These are phyloP conservation scores for Penicillium paneum DNA, from an alignment of 2,329 filamentous ascomycete species.

Conservation along the genomic window DNA sequence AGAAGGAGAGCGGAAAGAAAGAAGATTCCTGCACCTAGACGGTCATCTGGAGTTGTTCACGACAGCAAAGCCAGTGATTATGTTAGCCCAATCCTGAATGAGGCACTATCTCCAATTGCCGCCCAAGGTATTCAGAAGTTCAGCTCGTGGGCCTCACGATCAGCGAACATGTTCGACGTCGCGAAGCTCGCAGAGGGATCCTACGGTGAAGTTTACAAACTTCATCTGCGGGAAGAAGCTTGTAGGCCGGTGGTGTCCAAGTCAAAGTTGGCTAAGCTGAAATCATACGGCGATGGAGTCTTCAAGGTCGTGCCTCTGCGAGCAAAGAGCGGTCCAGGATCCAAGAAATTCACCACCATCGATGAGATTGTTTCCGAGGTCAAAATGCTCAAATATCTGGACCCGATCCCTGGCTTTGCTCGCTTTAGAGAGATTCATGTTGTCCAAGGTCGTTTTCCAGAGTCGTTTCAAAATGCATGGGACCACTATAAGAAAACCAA, in stretches of 20 bases:
- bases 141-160: conserved; percentile 38
- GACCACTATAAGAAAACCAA: conserved; percentile 40
- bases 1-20: conserved; percentile 15
- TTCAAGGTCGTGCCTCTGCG: conserved; percentile 51
- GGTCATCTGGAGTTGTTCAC: conserved; percentile 34
- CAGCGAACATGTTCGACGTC: conserved; percentile 44
- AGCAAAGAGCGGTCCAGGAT: conserved; percentile 40
- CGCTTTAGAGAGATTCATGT: conserved; percentile 59
- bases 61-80: conserved; percentile 37
- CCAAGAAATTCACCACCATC: conserved; percentile 45
- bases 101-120: conserved; percentile 36
- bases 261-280: conserved; percentile 38
- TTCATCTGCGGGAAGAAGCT: conserved; percentile 43
- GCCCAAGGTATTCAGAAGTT: conserved; percentile 41
- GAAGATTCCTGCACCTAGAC: conserved; percentile 20
- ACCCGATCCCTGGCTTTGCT: conserved; percentile 60
- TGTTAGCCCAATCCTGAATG: conserved; percentile 36
- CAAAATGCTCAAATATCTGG: conserved; percentile 56
- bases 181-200: conserved; percentile 64
- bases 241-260: conserved; percentile 36
- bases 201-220: conserved; percentile 63
- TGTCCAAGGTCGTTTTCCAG: conserved; percentile 55
- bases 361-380: conserved; percentile 51
- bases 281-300: conserved; percentile 43
- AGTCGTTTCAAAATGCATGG: conserved; percentile 50